phyloP scores from a whole-genome alignment of 306 rosid genomes.

The Cucumis cinereus region DNA sequence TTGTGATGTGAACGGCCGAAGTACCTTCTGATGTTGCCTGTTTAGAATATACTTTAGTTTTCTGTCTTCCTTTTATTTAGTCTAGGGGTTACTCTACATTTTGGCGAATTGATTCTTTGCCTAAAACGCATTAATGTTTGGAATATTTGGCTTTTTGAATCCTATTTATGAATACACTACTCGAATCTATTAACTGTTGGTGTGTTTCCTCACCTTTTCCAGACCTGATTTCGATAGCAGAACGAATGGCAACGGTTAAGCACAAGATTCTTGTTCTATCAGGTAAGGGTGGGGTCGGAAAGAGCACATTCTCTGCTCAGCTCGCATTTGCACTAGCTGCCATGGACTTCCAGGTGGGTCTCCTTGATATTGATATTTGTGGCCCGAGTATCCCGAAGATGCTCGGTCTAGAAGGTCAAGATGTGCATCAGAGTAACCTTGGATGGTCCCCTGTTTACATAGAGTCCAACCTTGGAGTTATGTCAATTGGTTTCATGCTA shows the following conservation, averaged over 20 bases:
- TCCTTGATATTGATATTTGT: slow-evolving; percentile 88
- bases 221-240: slow-evolving; percentile 75
- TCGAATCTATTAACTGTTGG: background rate
- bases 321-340: slow-evolving; percentile 82
- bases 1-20: too few species aligned
- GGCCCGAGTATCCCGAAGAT: slow-evolving; percentile 98
- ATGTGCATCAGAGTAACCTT: slow-evolving; percentile 87
- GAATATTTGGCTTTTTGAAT: background rate
- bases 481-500: slow-evolving; percentile 91
- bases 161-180: background rate
- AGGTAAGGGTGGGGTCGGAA: slow-evolving; percentile 96
- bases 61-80: too few species aligned
- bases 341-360: slow-evolving; percentile 82
- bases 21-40: too few species aligned
- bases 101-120: too few species aligned
- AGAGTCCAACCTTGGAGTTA: slow-evolving; percentile 84
- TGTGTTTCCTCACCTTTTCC: slow-evolving; percentile 12
- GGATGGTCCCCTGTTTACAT: slow-evolving; percentile 97
- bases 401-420: slow-evolving; percentile 91
- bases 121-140: background rate
- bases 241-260: slow-evolving; percentile 89
- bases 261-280: slow-evolving; percentile 83
- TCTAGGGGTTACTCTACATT: too few species aligned
- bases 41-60: too few species aligned
- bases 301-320: slow-evolving; percentile 93